A percentile compares a stretch with the other conserved stretches of the same genome.
Evolutionary conservation across 2,329 filamentous ascomycete genomes (phyloP).

Genomic region (Aspergillus japonicus): DNA sequence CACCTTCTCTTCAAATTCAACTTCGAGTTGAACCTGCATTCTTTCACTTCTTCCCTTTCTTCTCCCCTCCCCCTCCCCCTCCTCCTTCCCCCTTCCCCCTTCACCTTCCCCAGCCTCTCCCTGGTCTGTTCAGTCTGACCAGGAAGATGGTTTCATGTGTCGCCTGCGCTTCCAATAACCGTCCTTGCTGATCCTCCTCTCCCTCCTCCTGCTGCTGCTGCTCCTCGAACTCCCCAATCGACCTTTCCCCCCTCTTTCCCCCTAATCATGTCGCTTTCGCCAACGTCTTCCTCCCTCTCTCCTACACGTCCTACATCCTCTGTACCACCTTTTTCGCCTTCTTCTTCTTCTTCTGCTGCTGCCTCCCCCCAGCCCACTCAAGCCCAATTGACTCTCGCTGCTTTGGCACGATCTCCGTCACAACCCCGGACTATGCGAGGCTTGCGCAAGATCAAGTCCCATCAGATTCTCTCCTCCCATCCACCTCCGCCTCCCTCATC

Average conservation of each 20-base stretch:
- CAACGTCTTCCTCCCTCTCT: slow-evolving; percentile 6
- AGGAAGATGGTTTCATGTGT: slow-evolving; percentile 25
- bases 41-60: neutral
- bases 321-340: neutral
- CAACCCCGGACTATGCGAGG: slow-evolving; percentile 60
- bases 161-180: slow-evolving; percentile 7
- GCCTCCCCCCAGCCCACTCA: slow-evolving; percentile 23
- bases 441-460: slow-evolving; percentile 72
- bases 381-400: slow-evolving; percentile 25
- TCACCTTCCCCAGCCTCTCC: slow-evolving; percentile 10
- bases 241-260: neutral
- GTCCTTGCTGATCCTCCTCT: slow-evolving; percentile 6
- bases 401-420: slow-evolving; percentile 27
- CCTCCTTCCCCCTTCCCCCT: slow-evolving; percentile 5
- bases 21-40: neutral
- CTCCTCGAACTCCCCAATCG: neutral
- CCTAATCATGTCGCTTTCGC: slow-evolving; percentile 11
- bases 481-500: slow-evolving; percentile 51
- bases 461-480: slow-evolving; percentile 61
- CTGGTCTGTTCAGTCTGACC: slow-evolving; percentile 2
- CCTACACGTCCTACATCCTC: slow-evolving; percentile 10
- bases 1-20: too few relatives aligned
- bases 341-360: slow-evolving; percentile 6
- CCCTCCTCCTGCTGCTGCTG: neutral
- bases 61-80: neutral